Evolutionary conservation across 2,329 filamentous ascomycete species (phyloP), one percentile per base, ranked within the genome.

Genomic region (Stagonosporopsis cucurbitacearum): DNA sequence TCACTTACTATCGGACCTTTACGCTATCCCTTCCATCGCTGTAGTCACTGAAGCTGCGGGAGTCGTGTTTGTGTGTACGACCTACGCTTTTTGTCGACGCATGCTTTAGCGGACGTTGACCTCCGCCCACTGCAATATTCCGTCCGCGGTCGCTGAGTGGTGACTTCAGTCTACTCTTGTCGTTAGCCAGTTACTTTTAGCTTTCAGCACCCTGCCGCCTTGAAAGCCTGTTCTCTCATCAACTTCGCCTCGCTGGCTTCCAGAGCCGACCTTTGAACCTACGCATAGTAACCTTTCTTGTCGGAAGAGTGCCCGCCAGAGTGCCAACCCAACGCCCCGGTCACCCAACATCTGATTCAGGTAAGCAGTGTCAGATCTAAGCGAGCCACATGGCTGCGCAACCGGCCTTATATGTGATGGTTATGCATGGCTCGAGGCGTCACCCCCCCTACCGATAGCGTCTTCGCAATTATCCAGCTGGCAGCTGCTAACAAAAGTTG

Each of bases 301-400:
- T n/a, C 30, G 28, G 30, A 12, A n/a, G n/a, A n/a, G n/a, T n/a
- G n/a, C n/a, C n/a, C n/a, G n/a, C n/a, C n/a, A n/a, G 30, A 32
- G 30, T 32, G 13, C 30, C 30, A 32, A 32, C 30, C 30, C 30
- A n/a, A 15, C 5, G 30, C 32, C 30, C 33, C 28, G 37, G 41
- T 25, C 44, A n/a, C n/a, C 17, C 32, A 47, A 49, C 6, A 47
- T 59, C 30, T 57, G 30, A 36, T 57, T 48, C 49, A 60, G 65
- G 65, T 67, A 66, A 66, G 63, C 54, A 63, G 15, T 23, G 19
- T 44, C 50, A 36, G 30, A 44, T 22, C 15, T 62, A 67, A 64
- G 57, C 57, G 54, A 64, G 49, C 43, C 37, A 41, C 52, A 43
- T 32, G 41, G 54, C 47, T 52, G 39, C 45, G 42, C 54, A n/a